These are phyloP conservation scores for Hypericum perforatum DNA, from an alignment of 345 rosid species.

Conservation along the genomic window DNA sequence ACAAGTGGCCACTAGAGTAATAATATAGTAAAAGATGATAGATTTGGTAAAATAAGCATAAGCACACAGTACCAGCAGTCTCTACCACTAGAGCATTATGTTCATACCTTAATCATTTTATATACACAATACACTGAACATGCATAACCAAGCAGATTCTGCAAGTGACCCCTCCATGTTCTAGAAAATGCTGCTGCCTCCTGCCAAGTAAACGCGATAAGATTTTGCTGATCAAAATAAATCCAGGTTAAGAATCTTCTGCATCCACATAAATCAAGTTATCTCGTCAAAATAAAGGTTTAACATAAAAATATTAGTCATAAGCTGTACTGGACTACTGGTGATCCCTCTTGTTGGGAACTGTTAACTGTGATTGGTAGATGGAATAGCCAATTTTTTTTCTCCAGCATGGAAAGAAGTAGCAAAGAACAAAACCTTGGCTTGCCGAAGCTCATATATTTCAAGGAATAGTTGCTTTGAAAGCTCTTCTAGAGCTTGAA, in stretches of 20 bases:
- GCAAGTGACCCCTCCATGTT: conserved; percentile 96
- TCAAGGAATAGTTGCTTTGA: conserved; percentile 97
- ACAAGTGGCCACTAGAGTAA: no score
- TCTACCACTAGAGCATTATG: conserved; percentile 5
- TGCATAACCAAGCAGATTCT: conserved; percentile 93
- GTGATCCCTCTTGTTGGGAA: not conserved
- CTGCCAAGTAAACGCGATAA: conserved; percentile 30
- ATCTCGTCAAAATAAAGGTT: not conserved
- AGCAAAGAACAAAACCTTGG: conserved; percentile 46
- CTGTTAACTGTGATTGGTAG: not conserved
- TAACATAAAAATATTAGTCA: not conserved
- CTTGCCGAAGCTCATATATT: conserved; percentile 94
- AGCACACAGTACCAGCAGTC: no score
- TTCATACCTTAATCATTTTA: conserved; percentile 87
- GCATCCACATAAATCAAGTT: no score
- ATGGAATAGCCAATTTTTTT: no score
- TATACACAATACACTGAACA: conserved; percentile 88
- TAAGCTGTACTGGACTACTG: not conserved
- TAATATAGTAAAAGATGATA: no score
- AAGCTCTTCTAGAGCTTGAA: conserved; percentile 83
- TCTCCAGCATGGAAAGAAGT: conserved; percentile 5
- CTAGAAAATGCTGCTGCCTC: conserved; percentile 93
- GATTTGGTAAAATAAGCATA: no score
- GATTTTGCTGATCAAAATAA: no score
- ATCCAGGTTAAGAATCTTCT: no score